Conservation (phyloP, 768 basidiomycete genomes). For the Lactarius evosmus region DNA sequence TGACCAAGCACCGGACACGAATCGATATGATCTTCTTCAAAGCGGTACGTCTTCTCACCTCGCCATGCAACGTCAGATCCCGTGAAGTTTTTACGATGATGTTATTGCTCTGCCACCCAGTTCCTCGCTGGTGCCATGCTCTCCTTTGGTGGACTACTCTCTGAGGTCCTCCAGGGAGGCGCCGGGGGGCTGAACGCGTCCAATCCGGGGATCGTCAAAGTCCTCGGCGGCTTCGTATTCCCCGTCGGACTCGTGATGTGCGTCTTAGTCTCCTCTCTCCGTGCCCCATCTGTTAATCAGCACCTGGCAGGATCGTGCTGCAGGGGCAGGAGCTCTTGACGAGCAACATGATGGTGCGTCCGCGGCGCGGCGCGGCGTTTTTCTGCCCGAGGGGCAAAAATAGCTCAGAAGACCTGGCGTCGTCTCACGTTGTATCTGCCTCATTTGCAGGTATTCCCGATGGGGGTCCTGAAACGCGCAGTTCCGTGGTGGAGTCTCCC, state of each 20-base stretch:
- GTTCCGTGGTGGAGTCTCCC: conserved; percentile 70
- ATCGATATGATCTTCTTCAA: conserved; percentile 62
- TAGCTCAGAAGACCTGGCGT: neutral
- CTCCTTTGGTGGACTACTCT: conserved; percentile 69
- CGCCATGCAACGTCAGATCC: neutral
- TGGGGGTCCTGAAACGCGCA: conserved; percentile 57
- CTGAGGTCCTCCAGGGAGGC: conserved; percentile 59
- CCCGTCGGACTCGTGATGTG: conserved; percentile 78
- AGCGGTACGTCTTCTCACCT: conserved; percentile 47
- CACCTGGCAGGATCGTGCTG: conserved; percentile 56
- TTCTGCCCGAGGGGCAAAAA: neutral
- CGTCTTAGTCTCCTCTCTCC: conserved; percentile 22
- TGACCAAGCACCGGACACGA: conserved; percentile 62
- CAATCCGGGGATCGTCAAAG: conserved; percentile 67
- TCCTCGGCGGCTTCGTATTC: conserved; percentile 66
- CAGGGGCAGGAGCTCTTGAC: conserved; percentile 70
- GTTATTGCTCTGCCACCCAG: conserved; percentile 35
- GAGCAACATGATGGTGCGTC: conserved; percentile 68
- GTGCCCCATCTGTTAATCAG: neutral
- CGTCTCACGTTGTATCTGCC: neutral
- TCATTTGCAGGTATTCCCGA: conserved; percentile 55
- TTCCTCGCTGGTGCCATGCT: conserved; percentile 68
- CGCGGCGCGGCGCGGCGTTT: neutral
- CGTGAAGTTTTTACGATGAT: neutral
- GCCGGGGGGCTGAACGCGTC: conserved; percentile 45